Evolutionary conservation across 768 basidiomycete genomes (phyloP), one percentile per base, ranked within the genome.

Genomic region (Pisolithus orientalis): DNA sequence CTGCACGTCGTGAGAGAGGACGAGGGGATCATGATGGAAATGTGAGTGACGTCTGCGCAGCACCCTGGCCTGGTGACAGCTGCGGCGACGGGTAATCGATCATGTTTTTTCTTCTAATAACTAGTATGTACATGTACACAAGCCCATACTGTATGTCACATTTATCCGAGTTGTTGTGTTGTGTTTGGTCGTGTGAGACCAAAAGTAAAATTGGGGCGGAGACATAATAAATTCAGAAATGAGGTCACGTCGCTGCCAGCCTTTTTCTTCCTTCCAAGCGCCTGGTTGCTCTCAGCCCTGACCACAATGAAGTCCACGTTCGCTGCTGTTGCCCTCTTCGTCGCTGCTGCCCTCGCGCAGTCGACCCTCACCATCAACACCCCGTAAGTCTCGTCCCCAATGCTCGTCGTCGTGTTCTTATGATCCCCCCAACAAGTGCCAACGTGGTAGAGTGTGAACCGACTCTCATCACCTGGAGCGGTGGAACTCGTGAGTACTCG

Each of bases 371-470:
- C 58, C 1, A 72, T 90, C 64, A 83, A 86, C 65, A 91, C 88
- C 37, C 88, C 88, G 87, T 89, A 58, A 62, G 86, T 76, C 17
- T 45, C 31, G 45, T 34, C 32, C 32, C 13, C 29, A 6, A 25
- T 7, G 31, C 13, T 3, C 32, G 46, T 47, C 37, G 17, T 11
- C 39, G 4, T 8, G 25, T 39, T 44, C 47, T 59, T 11, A 55
- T 55, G 51, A 21, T 44, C 25, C 43, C 43, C 11, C 39, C 39
- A 56, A 1, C 21, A 56, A 86, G 84, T 37, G 13, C 64, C 38
- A 75, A 71, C 47, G 75, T 70, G 17, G 74, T 77, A 32, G 71
- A 77, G 53, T 90, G 88, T 67, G 65, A 82, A 58, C 83, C 88
- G 11, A 64, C 76, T 28, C 65, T 72, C 13, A 37, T 90, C 44